Percentiles rank a stretch among this genome's conserved stretches.
Evolutionary conservation across 306 rosid genomes (phyloP).

Genomic region (Vicia villosa): DNA sequence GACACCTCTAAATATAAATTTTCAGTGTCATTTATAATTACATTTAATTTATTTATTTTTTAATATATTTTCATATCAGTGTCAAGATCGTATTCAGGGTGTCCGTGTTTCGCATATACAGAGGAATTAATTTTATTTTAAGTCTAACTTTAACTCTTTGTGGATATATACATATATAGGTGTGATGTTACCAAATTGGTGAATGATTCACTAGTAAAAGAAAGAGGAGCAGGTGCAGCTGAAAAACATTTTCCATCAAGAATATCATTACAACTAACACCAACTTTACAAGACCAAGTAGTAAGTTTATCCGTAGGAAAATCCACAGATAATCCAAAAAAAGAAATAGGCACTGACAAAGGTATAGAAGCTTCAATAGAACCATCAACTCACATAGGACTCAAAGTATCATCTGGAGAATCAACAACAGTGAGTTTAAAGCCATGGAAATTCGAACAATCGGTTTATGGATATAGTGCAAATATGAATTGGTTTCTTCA

Average conservation of each 20-base stretch:
- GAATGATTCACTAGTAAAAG: constrained; percentile 57
- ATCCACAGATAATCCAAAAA: constrained; percentile 79
- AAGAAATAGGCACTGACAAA: constrained; percentile 66
- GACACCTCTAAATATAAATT: too few relatives aligned
- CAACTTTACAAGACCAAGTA: constrained; percentile 60
- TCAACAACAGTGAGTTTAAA: constrained; percentile 49
- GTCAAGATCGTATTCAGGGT: too few relatives aligned
- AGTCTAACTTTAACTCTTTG: background rate
- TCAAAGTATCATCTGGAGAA: constrained; percentile 70
- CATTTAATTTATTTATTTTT: too few relatives aligned
- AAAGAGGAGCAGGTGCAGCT: constrained; percentile 59
- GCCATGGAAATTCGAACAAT: constrained; percentile 94
- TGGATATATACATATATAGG: constrained; percentile 38
- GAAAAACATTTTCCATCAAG: constrained; percentile 91
- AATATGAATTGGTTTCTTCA: constrained; percentile 86
- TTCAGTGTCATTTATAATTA: too few relatives aligned
- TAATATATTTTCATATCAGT: too few relatives aligned
- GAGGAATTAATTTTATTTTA: too few relatives aligned
- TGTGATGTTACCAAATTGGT: constrained; percentile 72
- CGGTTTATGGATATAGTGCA: constrained; percentile 71
- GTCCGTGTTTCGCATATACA: too few relatives aligned
- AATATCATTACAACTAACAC: constrained; percentile 78
- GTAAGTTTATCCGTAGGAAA: constrained; percentile 76
- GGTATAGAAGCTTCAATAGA: constrained; percentile 73
- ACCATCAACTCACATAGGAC: constrained; percentile 51